Evolutionary conservation across 352 stramenopile species (phyloP), one percentile per base, ranked within the genome.

Genomic region (Thraustochytrium sp.): DNA sequence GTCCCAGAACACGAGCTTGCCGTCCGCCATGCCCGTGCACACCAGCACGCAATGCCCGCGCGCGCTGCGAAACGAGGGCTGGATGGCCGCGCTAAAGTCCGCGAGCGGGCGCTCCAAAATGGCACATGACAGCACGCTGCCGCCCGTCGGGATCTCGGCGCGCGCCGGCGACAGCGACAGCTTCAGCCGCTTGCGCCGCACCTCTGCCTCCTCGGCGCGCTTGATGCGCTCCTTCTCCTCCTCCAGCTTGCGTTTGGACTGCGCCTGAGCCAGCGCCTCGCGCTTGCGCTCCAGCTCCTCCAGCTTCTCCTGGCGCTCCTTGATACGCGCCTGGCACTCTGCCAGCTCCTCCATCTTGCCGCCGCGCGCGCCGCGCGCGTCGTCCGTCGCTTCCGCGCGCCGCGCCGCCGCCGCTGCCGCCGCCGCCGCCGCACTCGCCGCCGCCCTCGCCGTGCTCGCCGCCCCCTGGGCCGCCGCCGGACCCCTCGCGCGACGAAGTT

Each of bases 161-260:
- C 36, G 21, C 18, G 74, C 34, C 23, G 42, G 42, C 37, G 74
- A 61, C 26, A 82, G 74, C 29, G 31, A 53, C 31, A 82, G 48
- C 44, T 73, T 48, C 34, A 53, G 42, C 5, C 74, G 51, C 74
- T 76, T 82, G 13, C 40, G 23, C 11, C 74, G 51, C 49, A 82
- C 74, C 36, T 76, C 49, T 11, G 65, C 74, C 34, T 82, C 74
- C 55, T 82, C 74, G n/a, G 16, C 29, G 36, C 61, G 31, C 74
- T 82, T 82, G 21, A 82, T 82, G 0, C 74, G 74, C 74, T 82
- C 74, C 55, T 73, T 82, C 74, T 82, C 74, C 74, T 82, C 74
- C 51, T 82, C 74, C 11, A 73, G 49, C 74, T 82, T 82, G 36
- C 74, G 74, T n/a, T 65, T 73, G 18, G 29, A 8, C 29, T 11